Conservation (phyloP, 345 rosid species). For the Populus tremula region DNA sequence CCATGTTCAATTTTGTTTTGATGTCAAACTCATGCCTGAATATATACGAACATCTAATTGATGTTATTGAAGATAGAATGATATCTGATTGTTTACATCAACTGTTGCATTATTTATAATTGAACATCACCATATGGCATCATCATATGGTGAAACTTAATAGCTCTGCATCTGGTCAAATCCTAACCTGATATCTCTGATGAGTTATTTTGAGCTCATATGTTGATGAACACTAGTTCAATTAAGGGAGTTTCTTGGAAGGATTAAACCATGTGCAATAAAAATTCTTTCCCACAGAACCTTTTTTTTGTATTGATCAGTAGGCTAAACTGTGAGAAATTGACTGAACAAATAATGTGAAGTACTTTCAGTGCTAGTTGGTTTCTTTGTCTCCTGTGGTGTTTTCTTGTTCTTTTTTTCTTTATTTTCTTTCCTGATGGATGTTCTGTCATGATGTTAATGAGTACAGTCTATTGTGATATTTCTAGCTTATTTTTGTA, state of each 20-base stretch:
- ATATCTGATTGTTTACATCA: background rate
- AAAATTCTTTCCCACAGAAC: background rate
- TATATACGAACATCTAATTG: background rate
- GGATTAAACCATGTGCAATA: background rate
- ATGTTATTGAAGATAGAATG: background rate
- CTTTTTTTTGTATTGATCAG: too few relatives aligned
- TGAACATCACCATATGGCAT: background rate
- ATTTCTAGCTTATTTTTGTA: background rate
- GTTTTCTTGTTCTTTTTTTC: too few relatives aligned
- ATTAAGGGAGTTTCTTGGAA: background rate
- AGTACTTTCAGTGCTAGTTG: too few relatives aligned
- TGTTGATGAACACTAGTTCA: background rate
- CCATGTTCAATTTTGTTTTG: background rate
- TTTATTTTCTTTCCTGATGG: too few relatives aligned
- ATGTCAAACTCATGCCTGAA: background rate
- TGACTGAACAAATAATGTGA: too few relatives aligned
- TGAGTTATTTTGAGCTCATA: background rate
- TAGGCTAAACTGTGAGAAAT: too few relatives aligned
- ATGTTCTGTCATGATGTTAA: too few relatives aligned
- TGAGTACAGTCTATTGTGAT: too few relatives aligned
- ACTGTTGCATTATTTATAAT: background rate
- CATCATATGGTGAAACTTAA: background rate
- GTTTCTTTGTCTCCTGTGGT: too few relatives aligned
- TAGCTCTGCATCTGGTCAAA: background rate
- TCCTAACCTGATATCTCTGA: background rate